These are phyloP conservation scores for Leishmania braziliensis DNA, from an alignment of 208 protist genomes.

Conservation along the genomic window DNA sequence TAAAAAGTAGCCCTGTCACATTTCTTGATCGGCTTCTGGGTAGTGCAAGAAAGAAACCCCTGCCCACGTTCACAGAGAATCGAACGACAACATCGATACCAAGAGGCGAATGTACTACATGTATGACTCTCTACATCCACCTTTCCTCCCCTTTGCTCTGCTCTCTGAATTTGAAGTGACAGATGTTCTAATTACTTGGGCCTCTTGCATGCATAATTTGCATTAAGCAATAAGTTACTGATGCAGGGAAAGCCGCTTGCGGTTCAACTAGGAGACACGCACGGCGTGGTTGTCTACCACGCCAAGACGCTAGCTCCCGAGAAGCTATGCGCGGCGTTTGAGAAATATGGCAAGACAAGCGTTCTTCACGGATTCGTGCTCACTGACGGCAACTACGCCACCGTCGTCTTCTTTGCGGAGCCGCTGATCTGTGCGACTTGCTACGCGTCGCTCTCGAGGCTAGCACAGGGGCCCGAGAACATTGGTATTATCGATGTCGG, in stretches of 20 bases:
- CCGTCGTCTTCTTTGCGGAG: conserved; percentile 42
- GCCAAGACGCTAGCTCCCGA: conserved; percentile 17
- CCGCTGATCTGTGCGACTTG: conserved; percentile 27
- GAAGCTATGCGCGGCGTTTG: conserved; percentile 23
- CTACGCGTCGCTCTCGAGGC: conserved; percentile 25
- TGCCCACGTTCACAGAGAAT: background rate
- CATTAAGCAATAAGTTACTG: background rate
- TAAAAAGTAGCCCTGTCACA: background rate
- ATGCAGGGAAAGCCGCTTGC: conserved; percentile 22
- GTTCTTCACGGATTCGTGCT: conserved; percentile 31
- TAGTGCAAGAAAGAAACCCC: background rate
- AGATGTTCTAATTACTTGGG: background rate
- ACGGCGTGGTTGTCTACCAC: conserved; percentile 49
- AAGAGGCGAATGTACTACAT: background rate
- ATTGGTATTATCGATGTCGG: conserved; percentile 46
- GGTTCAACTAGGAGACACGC: conserved; percentile 40
- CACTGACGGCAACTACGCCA: conserved; percentile 34
- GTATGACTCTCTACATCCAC: background rate
- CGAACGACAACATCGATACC: background rate
- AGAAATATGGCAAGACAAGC: conserved; percentile 37
- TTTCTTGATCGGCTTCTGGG: background rate
- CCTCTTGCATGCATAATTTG: background rate
- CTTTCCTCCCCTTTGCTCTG: background rate
- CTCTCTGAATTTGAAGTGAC: background rate
- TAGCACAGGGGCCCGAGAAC: conserved; percentile 5